phyloP scores from a whole-genome alignment of 768 basidiomycete genomes.

The Lentinula sp. region DNA sequence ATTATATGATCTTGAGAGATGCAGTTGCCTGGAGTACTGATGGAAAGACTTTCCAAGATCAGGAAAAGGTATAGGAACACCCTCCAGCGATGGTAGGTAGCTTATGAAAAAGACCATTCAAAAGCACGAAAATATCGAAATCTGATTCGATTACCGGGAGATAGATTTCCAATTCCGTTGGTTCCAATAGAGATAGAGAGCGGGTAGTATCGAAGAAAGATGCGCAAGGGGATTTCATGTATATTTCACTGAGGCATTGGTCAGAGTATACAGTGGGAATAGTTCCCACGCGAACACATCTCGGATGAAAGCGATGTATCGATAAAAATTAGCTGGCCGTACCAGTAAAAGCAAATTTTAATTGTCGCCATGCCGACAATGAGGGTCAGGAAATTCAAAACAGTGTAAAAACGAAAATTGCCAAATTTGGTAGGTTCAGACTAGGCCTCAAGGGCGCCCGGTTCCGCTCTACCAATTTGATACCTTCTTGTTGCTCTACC shows the following conservation, averaged over 20 bases:
- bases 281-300: too few species aligned
- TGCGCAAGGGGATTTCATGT: background rate
- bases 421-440: constrained; percentile 3
- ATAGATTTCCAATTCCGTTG: background rate
- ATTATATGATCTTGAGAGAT: background rate
- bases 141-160: too few species aligned
- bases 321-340: too few species aligned
- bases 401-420: background rate
- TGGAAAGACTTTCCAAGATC: background rate
- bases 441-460: constrained; percentile 7
- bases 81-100: too few species aligned
- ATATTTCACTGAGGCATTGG: background rate
- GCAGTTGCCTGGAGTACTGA: background rate
- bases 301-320: too few species aligned
- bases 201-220: background rate
- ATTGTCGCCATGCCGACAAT: too few species aligned
- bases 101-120: too few species aligned
- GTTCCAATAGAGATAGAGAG: background rate
- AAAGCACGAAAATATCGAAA: too few species aligned
- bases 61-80: background rate
- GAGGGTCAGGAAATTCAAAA: background rate
- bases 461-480: background rate
- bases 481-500: constrained; percentile 8
- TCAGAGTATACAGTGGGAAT: too few species aligned
- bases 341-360: too few species aligned